Conservation (phyloP, 2,329 filamentous ascomycete species). For the Fonsecaea erecta region DNA sequence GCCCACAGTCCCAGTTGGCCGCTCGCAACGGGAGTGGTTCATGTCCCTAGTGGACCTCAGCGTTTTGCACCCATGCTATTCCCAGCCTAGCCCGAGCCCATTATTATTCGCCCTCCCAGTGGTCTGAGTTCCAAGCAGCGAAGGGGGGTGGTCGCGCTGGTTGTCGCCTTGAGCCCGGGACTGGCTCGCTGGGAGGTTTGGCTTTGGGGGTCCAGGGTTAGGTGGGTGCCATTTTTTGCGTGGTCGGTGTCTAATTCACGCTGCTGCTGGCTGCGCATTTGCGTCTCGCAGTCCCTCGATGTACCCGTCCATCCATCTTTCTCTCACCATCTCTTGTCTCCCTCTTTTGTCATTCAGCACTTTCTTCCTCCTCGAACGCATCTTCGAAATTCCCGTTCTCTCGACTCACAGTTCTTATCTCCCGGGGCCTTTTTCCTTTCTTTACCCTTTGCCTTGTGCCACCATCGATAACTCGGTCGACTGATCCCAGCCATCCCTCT, state of each 20-base stretch:
- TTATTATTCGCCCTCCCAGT: slow-evolving; percentile 17
- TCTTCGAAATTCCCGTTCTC: slow-evolving; percentile 3
- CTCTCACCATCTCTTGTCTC: slow-evolving; percentile 22
- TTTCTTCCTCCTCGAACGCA: slow-evolving; percentile 18
- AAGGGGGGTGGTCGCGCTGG: background rate
- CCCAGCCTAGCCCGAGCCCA: slow-evolving; percentile 20
- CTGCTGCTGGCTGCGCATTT: slow-evolving; percentile 14
- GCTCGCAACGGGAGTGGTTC: slow-evolving; percentile 12
- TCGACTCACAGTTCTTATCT: slow-evolving; percentile 11
- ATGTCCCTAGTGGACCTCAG: background rate
- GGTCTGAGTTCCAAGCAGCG: slow-evolving; percentile 13
- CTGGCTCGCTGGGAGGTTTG: slow-evolving; percentile 16
- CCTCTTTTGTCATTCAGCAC: slow-evolving; percentile 19
- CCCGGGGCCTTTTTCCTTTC: slow-evolving; percentile 3
- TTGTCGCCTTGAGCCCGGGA: slow-evolving; percentile 3
- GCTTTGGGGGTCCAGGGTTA: slow-evolving; percentile 16
- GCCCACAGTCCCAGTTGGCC: background rate
- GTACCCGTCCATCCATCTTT: slow-evolving; percentile 27
- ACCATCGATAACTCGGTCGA: slow-evolving; percentile 7
- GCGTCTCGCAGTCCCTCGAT: slow-evolving; percentile 29
- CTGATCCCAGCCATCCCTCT: slow-evolving; percentile 8
- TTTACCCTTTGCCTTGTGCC: slow-evolving; percentile 13
- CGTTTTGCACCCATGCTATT: slow-evolving; percentile 6
- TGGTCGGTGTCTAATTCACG: slow-evolving; percentile 14
- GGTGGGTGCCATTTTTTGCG: slow-evolving; percentile 14